A percentile compares a stretch with the other conserved stretches of the same genome.
Conservation (phyloP, 768 basidiomycete genomes). For the Boletellus ananiceps region DNA sequence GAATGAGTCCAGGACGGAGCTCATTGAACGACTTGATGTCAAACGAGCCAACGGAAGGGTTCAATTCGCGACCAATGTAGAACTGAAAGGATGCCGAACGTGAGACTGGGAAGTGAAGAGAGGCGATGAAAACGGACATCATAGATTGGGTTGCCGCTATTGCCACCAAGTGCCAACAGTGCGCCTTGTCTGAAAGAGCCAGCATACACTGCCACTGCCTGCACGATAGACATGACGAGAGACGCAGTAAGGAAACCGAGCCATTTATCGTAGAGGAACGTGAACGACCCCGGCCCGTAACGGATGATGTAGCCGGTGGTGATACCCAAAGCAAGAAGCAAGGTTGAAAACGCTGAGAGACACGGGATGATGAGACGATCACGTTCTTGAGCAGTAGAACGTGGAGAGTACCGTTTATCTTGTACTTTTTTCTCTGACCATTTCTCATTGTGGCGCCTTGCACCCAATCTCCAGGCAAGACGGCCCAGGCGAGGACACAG, state of each 20-base stretch:
- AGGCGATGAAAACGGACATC: conserved; percentile 55
- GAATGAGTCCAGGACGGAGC: conserved; percentile 57
- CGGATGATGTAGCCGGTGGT: conserved; percentile 64
- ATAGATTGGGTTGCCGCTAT: conserved; percentile 81
- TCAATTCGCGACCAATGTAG: conserved; percentile 91
- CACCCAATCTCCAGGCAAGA: conserved; percentile 72
- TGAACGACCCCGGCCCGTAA: conserved; percentile 75
- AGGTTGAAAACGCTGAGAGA: conserved; percentile 74
- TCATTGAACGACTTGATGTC: conserved; percentile 61
- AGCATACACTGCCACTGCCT: conserved; percentile 67
- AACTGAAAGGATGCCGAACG: conserved; percentile 46
- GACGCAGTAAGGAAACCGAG: conserved; percentile 84
- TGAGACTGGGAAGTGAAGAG: background rate
- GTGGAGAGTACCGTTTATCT: conserved; percentile 77
- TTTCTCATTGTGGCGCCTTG: conserved; percentile 68
- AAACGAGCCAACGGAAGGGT: conserved; percentile 77
- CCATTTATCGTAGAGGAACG: conserved; percentile 91
- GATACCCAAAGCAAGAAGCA: conserved; percentile 76
- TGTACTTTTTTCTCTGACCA: conserved; percentile 78
- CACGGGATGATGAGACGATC: background rate
- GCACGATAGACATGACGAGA: conserved; percentile 69
- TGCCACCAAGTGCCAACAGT: conserved; percentile 89
- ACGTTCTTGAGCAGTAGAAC: background rate
- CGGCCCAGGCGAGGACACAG: conserved; percentile 72
- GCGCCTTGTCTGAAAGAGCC: conserved; percentile 64